Conservation (phyloP, 2,329 filamentous ascomycete species). For the Penicillium sp. region DNA sequence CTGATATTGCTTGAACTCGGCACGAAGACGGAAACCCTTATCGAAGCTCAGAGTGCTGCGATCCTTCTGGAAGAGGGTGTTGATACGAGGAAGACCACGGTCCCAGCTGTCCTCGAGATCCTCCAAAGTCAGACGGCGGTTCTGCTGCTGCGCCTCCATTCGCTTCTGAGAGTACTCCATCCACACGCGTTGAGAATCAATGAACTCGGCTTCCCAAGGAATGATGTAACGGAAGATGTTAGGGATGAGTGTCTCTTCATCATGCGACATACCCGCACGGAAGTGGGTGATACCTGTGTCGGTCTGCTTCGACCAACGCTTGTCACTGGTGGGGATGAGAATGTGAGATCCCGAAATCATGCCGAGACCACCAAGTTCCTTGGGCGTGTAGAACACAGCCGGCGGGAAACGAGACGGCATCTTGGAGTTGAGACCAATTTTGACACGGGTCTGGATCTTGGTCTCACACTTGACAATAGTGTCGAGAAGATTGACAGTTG, state of each 20-base stretch:
- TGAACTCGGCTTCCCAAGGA: constrained; percentile 98
- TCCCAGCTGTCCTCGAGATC: constrained; percentile 99
- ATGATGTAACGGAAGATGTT: constrained; percentile 99
- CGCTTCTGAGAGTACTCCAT: constrained; percentile 99
- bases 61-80: constrained; percentile 98
- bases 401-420: constrained; percentile 99
- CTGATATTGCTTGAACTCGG: constrained; percentile 98
- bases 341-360: constrained; percentile 99
- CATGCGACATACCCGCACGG: constrained; percentile 95
- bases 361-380: constrained; percentile 91
- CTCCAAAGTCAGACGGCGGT: constrained; percentile 88
- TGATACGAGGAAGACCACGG: constrained; percentile 93
- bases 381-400: constrained; percentile 97
- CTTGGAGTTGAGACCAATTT: constrained; percentile 98
- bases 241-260: constrained; percentile 95
- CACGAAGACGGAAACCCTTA: constrained; percentile 92
- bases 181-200: constrained; percentile 98
- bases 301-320: constrained; percentile 97
- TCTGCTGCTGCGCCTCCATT: constrained; percentile 94
- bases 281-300: constrained; percentile 97
- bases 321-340: constrained; percentile 93
- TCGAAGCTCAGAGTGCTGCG: constrained; percentile 95
- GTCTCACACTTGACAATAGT: constrained; percentile 99
- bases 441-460: constrained; percentile 98
- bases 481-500: constrained; percentile 88